Evolutionary conservation across 352 stramenopile genomes (phyloP).

Genomic region (Phytophthora rubi): DNA sequence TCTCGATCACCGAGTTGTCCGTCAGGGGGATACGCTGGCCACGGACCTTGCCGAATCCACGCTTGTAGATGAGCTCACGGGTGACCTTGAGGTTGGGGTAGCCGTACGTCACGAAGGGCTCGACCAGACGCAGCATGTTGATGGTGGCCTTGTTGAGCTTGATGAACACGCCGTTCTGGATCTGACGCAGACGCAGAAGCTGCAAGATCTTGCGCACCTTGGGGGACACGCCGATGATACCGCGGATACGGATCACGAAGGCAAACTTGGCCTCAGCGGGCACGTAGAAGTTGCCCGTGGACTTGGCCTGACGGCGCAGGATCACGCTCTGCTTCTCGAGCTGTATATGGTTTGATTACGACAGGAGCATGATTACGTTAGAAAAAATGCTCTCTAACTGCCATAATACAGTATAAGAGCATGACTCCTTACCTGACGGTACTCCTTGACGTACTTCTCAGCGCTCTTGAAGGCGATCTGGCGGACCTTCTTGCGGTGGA

Average conservation of each 20-base stretch:
- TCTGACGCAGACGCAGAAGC: constrained; percentile 99
- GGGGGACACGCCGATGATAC: constrained; percentile 96
- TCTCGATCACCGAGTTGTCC: constrained; percentile 97
- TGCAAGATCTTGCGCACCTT: constrained; percentile 98
- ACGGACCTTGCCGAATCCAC: constrained; percentile 98
- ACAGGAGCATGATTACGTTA: constrained; percentile 7
- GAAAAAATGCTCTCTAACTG: not conserved
- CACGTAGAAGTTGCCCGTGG: constrained; percentile 97
- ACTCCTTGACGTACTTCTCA: constrained; percentile 99
- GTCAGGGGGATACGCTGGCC: constrained; percentile 98
- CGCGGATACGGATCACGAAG: constrained; percentile 98
- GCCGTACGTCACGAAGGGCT: constrained; percentile 99
- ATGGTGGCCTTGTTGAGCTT: constrained; percentile 99
- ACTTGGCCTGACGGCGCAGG: constrained; percentile 96
- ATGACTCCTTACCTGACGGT: constrained; percentile 83
- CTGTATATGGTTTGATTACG: constrained; percentile 27
- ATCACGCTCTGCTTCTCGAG: constrained; percentile 94
- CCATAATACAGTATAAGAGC: not conserved
- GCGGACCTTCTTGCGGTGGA: constrained; percentile 88
- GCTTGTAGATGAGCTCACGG: constrained; percentile 99
- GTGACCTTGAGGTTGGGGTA: constrained; percentile 98
- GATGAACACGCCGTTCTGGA: constrained; percentile 99
- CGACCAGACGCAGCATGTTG: constrained; percentile 99
- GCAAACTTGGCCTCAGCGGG: constrained; percentile 97
- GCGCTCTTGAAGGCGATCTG: constrained; percentile 94